Evolutionary conservation across 768 basidiomycete genomes (phyloP), one percentile per base, ranked within the genome.

Genomic region (Pisolithus tinctorius): DNA sequence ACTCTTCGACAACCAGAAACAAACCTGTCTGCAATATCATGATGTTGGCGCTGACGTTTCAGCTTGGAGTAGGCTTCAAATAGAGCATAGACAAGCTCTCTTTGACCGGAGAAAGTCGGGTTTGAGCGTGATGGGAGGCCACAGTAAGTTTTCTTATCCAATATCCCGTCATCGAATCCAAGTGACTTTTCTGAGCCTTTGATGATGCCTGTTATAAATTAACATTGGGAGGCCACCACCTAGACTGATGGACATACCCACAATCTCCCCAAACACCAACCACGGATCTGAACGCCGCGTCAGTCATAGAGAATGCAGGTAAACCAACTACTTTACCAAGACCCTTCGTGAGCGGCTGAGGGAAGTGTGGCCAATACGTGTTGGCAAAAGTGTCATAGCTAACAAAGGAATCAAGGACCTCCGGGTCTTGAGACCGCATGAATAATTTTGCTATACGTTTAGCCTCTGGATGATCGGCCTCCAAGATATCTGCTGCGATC

Each of bases 151-250:
- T 61, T 53, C 36, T 64, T 62, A 45, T 76, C 72, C 4, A 87
- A 68, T 60, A 66, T 73, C 2, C 75, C 64, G 2, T 61, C 55
- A 2, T 59, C 60, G 47, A 57, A 65, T 0, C 49, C 50, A 7
- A 80, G 50, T 0, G 83, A 69, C 44, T 68, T 66, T 60, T 86
- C 83, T 0, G 85, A 84, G n/a, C 86, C 86, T 58, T 80, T 76
- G 54, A 88, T 81, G 5, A 83, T 77, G 34, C 84, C 84, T 62
- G 23, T 25, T 23, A 39, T 34, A 34, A 3, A 34, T 44, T 45
- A 8, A 41, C 27, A 36, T 10, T 34, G 34, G 6, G 45, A 4
- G 6, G 4, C 6, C 4, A 48, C 10, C 34, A 4, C 11, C 34
- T 2, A 6, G 26, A 27, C 14, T 47, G 8, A 17, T 36, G 30